Evolutionary conservation across 768 basidiomycete species (phyloP).

Genomic region (Calocybe gangraenosa): DNA sequence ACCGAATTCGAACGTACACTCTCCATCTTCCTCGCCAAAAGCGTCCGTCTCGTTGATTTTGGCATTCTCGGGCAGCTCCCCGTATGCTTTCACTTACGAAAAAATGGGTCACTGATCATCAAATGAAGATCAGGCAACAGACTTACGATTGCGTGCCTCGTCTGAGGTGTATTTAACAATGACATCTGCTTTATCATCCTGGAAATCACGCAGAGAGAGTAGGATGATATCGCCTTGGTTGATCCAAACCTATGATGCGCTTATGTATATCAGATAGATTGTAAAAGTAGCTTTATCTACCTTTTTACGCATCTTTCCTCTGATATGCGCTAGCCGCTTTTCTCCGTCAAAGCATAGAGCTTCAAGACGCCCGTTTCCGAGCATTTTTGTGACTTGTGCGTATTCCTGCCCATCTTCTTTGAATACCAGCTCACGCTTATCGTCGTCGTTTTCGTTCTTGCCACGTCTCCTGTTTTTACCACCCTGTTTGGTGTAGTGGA

Average conservation of each 20-base stretch:
- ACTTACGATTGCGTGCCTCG: conserved; percentile 78
- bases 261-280: neutral
- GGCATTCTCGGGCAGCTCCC: conserved; percentile 93
- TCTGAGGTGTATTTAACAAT: conserved; percentile 99
- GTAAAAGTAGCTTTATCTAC: too few relatives aligned
- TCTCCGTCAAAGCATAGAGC: conserved; percentile 98
- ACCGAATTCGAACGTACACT: conserved; percentile 87
- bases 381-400: conserved; percentile 97
- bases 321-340: conserved; percentile 95
- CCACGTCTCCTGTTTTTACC: conserved; percentile 99
- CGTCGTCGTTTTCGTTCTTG: conserved; percentile 99
- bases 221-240: conserved; percentile 97
- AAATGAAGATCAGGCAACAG: neutral
- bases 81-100: conserved; percentile 86
- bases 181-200: conserved; percentile 98
- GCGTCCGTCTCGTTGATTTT: conserved; percentile 97
- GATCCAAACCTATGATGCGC: conserved; percentile 90
- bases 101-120: neutral
- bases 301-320: conserved; percentile 99
- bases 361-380: conserved; percentile 95
- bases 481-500: conserved; percentile 49
- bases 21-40: conserved; percentile 87
- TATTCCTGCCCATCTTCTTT: conserved; percentile 99
- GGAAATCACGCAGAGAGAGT: conserved; percentile 95
- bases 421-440: conserved; percentile 98